These are phyloP conservation scores for Pochonia chlamydosporia DNA, from an alignment of 2,329 filamentous ascomycete genomes.

Conservation along the genomic window DNA sequence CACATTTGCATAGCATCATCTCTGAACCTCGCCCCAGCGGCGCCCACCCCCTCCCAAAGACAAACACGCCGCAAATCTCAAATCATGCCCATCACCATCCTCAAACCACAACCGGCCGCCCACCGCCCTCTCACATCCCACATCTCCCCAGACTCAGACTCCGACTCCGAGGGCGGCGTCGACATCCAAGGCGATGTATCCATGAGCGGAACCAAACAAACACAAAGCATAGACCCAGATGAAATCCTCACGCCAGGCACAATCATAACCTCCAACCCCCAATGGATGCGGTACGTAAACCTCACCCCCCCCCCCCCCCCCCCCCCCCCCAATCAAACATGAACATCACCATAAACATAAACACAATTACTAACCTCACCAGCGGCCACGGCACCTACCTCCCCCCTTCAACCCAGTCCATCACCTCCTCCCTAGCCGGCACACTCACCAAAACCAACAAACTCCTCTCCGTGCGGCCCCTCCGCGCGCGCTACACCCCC, in stretches of 20 bases:
- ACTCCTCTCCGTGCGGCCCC: conserved; percentile 81
- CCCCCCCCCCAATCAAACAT: neutral
- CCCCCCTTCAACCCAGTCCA: conserved; percentile 55
- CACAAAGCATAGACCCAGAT: conserved; percentile 24
- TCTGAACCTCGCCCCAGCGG: neutral
- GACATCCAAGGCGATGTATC: conserved; percentile 39
- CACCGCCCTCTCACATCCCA: conserved; percentile 15
- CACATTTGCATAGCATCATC: neutral
- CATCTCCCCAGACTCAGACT: conserved; percentile 32
- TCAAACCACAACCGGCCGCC: conserved; percentile 31
- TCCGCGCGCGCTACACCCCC: conserved; percentile 88
- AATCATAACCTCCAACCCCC: conserved; percentile 80
- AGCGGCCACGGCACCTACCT: conserved; percentile 92
- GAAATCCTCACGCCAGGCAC: conserved; percentile 84
- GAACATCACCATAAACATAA: neutral
- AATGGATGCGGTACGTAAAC: conserved; percentile 76
- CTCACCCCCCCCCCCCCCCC: conserved; percentile 3
- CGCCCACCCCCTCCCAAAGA: neutral
- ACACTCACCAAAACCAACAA: conserved; percentile 94
- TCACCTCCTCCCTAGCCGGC: conserved; percentile 85
- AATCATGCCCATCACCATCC: conserved; percentile 44
- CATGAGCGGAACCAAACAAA: conserved; percentile 38
- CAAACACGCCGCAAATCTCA: neutral
- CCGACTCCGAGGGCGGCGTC: conserved; percentile 40
- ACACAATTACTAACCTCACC: conserved; percentile 14